These are phyloP conservation scores for Phialocephala sp. DNA, from an alignment of 2,329 filamentous ascomycete genomes.

Conservation along the genomic window DNA sequence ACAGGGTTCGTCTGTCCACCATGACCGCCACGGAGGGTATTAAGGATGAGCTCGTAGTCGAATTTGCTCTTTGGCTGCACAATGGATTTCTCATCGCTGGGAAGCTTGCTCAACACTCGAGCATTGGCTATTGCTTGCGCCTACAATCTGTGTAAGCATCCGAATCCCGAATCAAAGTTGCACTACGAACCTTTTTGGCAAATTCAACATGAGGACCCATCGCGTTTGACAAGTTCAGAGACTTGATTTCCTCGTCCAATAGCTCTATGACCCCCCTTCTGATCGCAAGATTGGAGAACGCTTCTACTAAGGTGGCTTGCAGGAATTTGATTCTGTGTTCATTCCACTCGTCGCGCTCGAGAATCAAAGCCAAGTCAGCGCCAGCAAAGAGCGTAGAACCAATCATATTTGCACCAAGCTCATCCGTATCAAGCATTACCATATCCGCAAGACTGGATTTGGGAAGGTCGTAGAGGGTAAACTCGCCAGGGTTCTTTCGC, in stretches of 20 bases:
- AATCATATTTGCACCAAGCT: background rate
- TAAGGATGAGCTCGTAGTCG: constrained; percentile 7
- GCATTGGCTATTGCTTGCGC: background rate
- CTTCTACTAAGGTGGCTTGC: background rate
- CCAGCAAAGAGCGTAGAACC: constrained; percentile 16
- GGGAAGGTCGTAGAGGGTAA: background rate
- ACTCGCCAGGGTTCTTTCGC: background rate
- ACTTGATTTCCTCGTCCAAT: constrained; percentile 10
- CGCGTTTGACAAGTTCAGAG: background rate
- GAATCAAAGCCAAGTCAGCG: constrained; percentile 4
- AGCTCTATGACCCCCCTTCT: background rate
- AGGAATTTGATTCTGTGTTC: constrained; percentile 10
- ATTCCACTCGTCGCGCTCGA: background rate
- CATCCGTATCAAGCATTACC: constrained; percentile 1
- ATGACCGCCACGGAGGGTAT: constrained; percentile 9
- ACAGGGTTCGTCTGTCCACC: background rate
- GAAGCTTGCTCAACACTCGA: background rate
- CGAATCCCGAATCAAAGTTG: background rate
- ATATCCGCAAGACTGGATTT: background rate
- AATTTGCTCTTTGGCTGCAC: background rate
- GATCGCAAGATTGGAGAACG: background rate
- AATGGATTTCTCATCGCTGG: background rate
- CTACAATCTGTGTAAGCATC: background rate
- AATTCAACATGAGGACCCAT: background rate
- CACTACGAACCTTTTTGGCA: background rate